These are phyloP conservation scores for Excoecaria agallocha DNA, from an alignment of 345 rosid genomes.

Conservation along the genomic window DNA sequence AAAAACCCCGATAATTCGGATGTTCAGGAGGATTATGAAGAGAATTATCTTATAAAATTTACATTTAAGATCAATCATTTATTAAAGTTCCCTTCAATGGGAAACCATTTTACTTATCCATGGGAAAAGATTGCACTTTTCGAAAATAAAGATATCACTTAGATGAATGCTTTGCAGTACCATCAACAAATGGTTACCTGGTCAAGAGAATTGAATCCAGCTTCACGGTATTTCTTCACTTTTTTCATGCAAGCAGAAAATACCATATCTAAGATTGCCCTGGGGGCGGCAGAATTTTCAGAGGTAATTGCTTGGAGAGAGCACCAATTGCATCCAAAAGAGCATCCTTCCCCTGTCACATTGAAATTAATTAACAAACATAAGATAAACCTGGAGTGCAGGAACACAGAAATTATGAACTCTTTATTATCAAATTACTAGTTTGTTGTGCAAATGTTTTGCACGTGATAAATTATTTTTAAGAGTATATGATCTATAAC, in stretches of 20 bases:
- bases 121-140: background rate
- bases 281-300: constrained; percentile 58
- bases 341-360: constrained; percentile 80
- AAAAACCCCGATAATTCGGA: too few species aligned
- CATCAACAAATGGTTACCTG: constrained; percentile 43
- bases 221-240: constrained; percentile 75
- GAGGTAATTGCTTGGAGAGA: constrained; percentile 59
- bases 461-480: too few species aligned
- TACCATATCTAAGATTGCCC: constrained; percentile 55
- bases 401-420: background rate
- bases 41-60: background rate
- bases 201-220: constrained; percentile 71
- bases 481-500: too few species aligned
- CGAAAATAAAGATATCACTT: background rate
- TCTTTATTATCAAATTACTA: background rate
- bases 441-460: too few species aligned
- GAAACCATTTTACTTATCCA: background rate
- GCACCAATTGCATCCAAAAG: constrained; percentile 77
- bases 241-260: constrained; percentile 77
- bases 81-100: background rate
- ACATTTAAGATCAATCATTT: background rate
- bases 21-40: background rate
- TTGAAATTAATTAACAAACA: constrained; percentile 19
- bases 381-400: background rate
- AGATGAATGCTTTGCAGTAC: background rate